phyloP scores from a whole-genome alignment of 768 basidiomycete genomes.

The Russula abietina region DNA sequence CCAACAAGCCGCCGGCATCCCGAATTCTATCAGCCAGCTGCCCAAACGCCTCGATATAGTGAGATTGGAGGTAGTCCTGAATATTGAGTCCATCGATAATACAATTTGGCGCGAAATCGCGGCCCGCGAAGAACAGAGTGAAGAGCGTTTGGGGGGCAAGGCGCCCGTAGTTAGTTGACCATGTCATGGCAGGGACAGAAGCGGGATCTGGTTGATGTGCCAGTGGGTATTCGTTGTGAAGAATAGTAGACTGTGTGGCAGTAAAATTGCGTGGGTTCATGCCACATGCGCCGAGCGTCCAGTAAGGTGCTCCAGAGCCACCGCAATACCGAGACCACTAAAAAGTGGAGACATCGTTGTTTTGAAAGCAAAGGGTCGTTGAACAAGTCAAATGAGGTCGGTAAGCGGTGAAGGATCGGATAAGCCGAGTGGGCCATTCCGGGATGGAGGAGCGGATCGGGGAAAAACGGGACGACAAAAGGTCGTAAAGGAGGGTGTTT shows the following conservation, averaged over 20 bases:
- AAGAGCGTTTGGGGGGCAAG: constrained; percentile 85
- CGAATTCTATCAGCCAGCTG: constrained; percentile 68
- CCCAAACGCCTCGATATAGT: constrained; percentile 71
- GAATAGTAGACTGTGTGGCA: constrained; percentile 73
- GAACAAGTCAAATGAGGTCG: background rate
- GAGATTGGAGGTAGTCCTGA: constrained; percentile 78
- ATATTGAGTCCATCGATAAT: constrained; percentile 88
- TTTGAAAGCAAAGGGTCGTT: background rate
- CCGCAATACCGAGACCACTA: constrained; percentile 96
- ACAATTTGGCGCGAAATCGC: constrained; percentile 85
- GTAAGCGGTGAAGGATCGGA: background rate
- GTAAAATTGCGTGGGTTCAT: constrained; percentile 83
- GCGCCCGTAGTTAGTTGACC: constrained; percentile 93
- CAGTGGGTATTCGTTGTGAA: constrained; percentile 85
- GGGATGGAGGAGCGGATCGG: background rate
- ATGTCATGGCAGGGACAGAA: constrained; percentile 86
- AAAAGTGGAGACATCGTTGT: background rate
- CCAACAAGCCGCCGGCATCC: constrained; percentile 69
- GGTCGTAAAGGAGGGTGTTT: background rate
- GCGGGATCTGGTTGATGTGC: constrained; percentile 59
- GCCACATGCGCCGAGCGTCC: constrained; percentile 88
- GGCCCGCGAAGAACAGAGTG: constrained; percentile 91
- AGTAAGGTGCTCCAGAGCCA: constrained; percentile 91
- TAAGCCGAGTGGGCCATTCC: background rate
- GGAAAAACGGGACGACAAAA: background rate